phyloP scores from a whole-genome alignment of 2,329 filamentous ascomycete species.

The Fusarium acutatum region DNA sequence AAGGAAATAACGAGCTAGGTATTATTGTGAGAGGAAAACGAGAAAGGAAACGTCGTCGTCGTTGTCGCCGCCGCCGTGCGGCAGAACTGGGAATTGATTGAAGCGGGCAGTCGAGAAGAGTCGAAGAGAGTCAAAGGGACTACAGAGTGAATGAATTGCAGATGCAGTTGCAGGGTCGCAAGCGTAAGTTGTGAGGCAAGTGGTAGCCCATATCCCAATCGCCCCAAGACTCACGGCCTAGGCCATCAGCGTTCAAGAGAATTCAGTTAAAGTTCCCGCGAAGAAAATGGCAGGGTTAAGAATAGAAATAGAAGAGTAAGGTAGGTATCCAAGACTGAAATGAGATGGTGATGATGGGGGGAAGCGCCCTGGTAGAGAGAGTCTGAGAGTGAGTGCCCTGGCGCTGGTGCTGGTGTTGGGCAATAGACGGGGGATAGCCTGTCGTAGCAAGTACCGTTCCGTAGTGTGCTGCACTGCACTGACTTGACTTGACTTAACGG shows the following conservation, averaged over 20 bases:
- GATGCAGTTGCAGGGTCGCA: constrained; percentile 41
- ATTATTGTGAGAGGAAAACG: background rate
- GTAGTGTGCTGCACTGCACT: background rate
- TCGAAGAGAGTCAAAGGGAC: constrained; percentile 30
- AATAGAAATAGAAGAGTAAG: constrained; percentile 25
- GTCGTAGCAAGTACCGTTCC: constrained; percentile 22
- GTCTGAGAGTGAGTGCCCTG: background rate
- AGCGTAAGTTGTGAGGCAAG: constrained; percentile 46
- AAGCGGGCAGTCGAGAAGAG: constrained; percentile 31
- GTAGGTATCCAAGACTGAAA: constrained; percentile 24
- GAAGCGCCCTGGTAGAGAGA: constrained; percentile 15
- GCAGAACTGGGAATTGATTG: constrained; percentile 21
- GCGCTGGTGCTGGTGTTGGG: background rate
- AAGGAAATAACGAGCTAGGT: constrained; percentile 6
- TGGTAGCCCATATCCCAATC: constrained; percentile 52
- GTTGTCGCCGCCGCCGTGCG: constrained; percentile 28
- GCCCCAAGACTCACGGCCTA: constrained; percentile 46
- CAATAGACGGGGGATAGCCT: background rate
- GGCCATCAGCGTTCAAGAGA: constrained; percentile 45
- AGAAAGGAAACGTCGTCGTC: background rate
- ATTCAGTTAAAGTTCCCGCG: constrained; percentile 9
- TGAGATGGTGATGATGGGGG: constrained; percentile 32
- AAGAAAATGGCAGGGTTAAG: constrained; percentile 15
- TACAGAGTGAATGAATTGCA: constrained; percentile 30
- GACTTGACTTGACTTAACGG: background rate